Evolutionary conservation across 2,329 filamentous ascomycete genomes (phyloP).

Genomic region (Venturia nashicola): DNA sequence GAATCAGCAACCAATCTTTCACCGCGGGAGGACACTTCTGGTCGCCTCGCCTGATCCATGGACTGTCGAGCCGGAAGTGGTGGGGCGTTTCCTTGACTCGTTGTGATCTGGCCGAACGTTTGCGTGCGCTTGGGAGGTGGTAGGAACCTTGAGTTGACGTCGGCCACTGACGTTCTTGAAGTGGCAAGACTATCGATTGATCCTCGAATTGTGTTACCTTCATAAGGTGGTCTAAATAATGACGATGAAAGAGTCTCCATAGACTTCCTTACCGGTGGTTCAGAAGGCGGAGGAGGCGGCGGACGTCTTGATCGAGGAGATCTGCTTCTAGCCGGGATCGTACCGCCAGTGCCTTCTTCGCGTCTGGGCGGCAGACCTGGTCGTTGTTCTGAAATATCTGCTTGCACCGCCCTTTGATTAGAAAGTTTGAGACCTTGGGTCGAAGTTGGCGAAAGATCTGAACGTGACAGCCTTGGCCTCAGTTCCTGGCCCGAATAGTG

Average conservation of each 20-base stretch:
- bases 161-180: constrained; percentile 16
- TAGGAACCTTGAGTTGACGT: constrained; percentile 19
- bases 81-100: not conserved
- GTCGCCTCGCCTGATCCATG: not conserved
- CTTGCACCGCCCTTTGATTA: not conserved
- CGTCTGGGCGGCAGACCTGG: constrained; percentile 6
- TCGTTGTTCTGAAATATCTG: not conserved
- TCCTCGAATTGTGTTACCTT: constrained; percentile 18
- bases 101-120: constrained; percentile 11
- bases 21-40: not conserved
- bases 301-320: constrained; percentile 5
- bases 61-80: constrained; percentile 2
- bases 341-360: not conserved
- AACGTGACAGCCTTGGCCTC: not conserved
- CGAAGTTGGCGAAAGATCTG: not conserved
- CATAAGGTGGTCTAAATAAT: not conserved
- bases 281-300: constrained; percentile 11
- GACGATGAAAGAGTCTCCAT: constrained; percentile 4
- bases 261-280: constrained; percentile 8
- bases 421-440: not conserved
- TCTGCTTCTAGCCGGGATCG: not conserved
- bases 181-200: constrained; percentile 23
- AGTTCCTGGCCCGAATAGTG: not conserved
- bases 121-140: constrained; percentile 23
- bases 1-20: constrained; percentile 3